phyloP scores from a whole-genome alignment of 306 rosid species.

The Parietaria judaica region DNA sequence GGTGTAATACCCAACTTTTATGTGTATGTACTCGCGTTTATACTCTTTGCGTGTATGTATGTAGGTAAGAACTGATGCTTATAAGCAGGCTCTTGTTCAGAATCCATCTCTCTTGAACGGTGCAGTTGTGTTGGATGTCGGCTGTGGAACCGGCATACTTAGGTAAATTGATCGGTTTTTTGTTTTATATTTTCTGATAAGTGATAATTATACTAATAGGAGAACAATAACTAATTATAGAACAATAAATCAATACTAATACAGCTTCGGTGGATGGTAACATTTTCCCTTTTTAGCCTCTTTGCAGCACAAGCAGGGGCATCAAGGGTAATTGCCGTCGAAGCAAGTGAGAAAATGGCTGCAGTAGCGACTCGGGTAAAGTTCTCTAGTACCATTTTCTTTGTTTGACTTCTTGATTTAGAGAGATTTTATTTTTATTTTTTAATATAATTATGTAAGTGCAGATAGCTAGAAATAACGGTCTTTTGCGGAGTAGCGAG shows the following conservation, averaged over 20 bases:
- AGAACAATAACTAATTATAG: no score
- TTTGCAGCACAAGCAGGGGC: conserved; percentile 89
- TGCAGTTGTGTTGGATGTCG: conserved; percentile 84
- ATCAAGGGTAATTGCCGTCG: conserved; percentile 81
- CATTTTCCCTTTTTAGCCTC: conserved; percentile 35
- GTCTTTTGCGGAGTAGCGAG: conserved; percentile 31
- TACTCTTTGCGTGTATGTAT: conserved; percentile 12
- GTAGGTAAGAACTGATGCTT: conserved; percentile 89
- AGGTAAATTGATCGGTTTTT: conserved; percentile 46
- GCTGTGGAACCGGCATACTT: conserved; percentile 91
- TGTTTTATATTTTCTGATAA: no score
- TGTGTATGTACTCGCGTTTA: neutral
- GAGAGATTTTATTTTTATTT: neutral
- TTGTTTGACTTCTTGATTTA: conserved; percentile 8
- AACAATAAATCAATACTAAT: no score
- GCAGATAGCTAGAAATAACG: conserved; percentile 73
- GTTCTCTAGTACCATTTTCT: neutral
- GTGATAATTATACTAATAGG: no score
- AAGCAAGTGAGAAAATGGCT: conserved; percentile 94
- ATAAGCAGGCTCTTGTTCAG: conserved; percentile 66
- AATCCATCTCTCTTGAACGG: conserved; percentile 71
- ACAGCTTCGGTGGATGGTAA: no score
- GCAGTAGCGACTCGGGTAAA: conserved; percentile 75
- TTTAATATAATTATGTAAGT: conserved; percentile 12
- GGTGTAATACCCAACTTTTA: neutral